Base-by-base conservation (phyloP, 2,329 filamentous ascomycete genomes). In the Alternaria angustiovoidea region DNA sequence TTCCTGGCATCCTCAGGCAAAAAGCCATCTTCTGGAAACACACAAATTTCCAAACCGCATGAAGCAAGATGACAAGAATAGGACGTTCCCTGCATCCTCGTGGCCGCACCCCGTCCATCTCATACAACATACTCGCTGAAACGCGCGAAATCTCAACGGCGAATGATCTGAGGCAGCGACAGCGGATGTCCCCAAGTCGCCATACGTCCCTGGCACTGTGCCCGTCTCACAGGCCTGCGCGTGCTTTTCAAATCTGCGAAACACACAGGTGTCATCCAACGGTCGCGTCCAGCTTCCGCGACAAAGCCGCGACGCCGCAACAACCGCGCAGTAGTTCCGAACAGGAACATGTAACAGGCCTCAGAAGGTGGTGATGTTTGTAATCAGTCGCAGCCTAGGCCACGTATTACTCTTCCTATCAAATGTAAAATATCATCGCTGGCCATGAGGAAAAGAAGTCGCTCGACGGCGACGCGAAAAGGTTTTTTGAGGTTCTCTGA, bases 381-480 rank as follows among this genome's bases (percentile, higher is more conserved):
- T 64, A 58, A 62, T 67, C 63, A 67, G 63, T 63, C 63, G 63
- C 61, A 56, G 56, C 59, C 57, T 32, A 18, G 47, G 46, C 57
- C 41, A 57, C 57, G 57, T 60, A 49, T 60, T 60, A 60, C 57
- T 60, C 57, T 60, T 60, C 57, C 57, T 60, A 60, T 60, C 57
- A 34, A 67, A 54, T 64, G 22, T 56, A 24, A 67, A 60, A 62
- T 72, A 66, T 78, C 77, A 78, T 79, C 77, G 69, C 63, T 48
- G 76, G 77, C 76, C 75, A 76, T 77, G 69, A 16, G 36, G 22
- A 46, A 32, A 20, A 52, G 20, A 20, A 24, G 22, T 5, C 4
- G 22, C n/a, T 7, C 9, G 11, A 9, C 20, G 20, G 22, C 8
- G 16, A 51, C 11, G 16, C 24, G 24, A 47, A 34, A 53, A 53